Conservation (phyloP, 2,329 filamentous ascomycete species). For the Botrytis byssoidea region DNA sequence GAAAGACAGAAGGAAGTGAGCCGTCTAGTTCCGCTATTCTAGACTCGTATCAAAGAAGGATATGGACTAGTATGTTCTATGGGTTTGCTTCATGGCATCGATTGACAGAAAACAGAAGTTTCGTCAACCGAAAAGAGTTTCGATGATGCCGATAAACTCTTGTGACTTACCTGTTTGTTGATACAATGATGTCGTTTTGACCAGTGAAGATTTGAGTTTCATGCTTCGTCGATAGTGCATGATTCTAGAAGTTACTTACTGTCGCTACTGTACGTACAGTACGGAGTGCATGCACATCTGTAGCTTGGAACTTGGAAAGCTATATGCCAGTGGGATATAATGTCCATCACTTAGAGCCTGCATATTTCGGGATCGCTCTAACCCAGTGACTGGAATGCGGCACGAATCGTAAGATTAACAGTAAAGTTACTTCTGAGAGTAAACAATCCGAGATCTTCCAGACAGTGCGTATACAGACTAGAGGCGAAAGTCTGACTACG, state of each 20-base stretch:
- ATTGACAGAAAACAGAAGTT: not conserved
- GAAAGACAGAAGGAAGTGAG: not conserved
- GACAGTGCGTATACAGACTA: slow-evolving; percentile 1
- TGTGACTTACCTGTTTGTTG: not conserved
- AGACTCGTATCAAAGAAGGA: not conserved
- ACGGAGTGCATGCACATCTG: slow-evolving; percentile 1
- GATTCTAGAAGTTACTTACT: not conserved
- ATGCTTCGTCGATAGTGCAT: not conserved
- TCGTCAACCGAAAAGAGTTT: not conserved
- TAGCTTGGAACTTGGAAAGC: not conserved
- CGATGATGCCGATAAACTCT: not conserved
- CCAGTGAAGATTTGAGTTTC: not conserved
- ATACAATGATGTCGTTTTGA: not conserved
- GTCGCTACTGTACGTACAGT: not conserved
- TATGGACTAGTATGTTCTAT: not conserved
- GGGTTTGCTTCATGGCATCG: not conserved
- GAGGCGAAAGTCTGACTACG: not conserved
- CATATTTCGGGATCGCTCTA: not conserved
- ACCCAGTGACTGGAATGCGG: not conserved
- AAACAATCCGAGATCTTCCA: not conserved
- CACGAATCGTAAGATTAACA: not conserved
- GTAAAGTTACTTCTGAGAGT: not conserved
- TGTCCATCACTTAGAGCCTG: not conserved
- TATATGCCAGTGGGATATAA: slow-evolving; percentile 3
- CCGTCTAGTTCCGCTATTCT: not conserved